phyloP scores from a whole-genome alignment of 192 early-diverging fungal genomes.

The Umbelopsis sp. region DNA sequence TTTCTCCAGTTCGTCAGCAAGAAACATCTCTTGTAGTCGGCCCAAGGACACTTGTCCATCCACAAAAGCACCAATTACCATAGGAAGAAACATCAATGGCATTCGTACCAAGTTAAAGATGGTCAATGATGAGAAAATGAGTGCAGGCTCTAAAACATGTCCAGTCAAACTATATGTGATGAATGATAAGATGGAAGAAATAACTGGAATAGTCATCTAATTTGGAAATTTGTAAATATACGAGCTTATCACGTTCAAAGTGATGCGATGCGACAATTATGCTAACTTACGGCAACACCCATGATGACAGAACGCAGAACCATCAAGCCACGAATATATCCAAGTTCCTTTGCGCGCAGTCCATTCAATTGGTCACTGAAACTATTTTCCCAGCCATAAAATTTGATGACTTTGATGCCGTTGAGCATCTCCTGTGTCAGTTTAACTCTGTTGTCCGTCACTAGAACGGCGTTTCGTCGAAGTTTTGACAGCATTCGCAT shows the following conservation, averaged over 20 bases:
- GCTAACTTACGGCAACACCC: constrained; percentile 39
- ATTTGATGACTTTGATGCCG: constrained; percentile 79
- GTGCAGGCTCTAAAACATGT: constrained; percentile 33
- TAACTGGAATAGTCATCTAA: constrained; percentile 38
- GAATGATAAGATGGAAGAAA: constrained; percentile 50
- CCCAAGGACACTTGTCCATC: constrained; percentile 45
- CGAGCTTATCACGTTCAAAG: constrained; percentile 26
- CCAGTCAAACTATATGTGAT: constrained; percentile 43
- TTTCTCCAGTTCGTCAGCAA: constrained; percentile 64
- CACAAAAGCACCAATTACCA: constrained; percentile 34
- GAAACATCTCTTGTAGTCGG: constrained; percentile 48
- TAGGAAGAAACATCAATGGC: constrained; percentile 47
- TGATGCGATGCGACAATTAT: constrained; percentile 47
- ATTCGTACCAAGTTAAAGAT: constrained; percentile 54
- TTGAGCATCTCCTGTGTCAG: constrained; percentile 67
- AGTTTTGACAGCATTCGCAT: constrained; percentile 37
- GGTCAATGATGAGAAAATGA: constrained; percentile 50
- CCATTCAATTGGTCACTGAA: constrained; percentile 45
- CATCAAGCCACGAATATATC: constrained; percentile 38
- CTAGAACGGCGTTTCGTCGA: constrained; percentile 42
- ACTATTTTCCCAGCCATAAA: constrained; percentile 69
- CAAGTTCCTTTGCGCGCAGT: constrained; percentile 44
- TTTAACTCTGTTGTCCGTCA: constrained; percentile 78
- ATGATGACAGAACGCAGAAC: constrained; percentile 44
- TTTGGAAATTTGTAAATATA: constrained; percentile 7